Evolutionary conservation across 768 basidiomycete species (phyloP), one percentile per base, ranked within the genome.

Genomic region (Boletus barrowsii): DNA sequence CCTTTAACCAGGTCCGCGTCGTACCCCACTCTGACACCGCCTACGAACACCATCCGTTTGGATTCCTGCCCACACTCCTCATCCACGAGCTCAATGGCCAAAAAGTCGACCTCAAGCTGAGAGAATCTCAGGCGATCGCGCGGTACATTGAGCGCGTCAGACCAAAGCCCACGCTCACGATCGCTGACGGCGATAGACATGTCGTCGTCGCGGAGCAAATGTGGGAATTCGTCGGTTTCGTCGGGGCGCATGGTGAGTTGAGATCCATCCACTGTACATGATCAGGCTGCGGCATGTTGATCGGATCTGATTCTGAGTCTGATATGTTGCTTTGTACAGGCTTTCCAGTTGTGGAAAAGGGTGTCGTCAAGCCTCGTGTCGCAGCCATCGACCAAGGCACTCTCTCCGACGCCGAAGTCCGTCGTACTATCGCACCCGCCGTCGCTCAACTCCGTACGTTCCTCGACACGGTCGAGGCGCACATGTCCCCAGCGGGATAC

Each of bases 161-260:
- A 8, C 69, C 69, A n/a, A 56, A 67, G 48, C 69, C 69, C 3
- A 51, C 56, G 11, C 61, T 70, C 32, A 48, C 37, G 41, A 58
- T 71, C 42, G 49, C n/a, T 0, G 42, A 61, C 1, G 70, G 64
- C 0, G 60, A 68, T 0, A 64, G 57, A 6, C 59, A 58, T 15
- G 47, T 60, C 17, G 0, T 67, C 45, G 53, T 70, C 54, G 35
- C 47, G 0, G 69, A 70, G 48, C 68, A 69, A 37, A 54, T 70
- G 71, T 70, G 70, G 71, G 69, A 70, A 32, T 72, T 70, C 17
- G 70, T 62, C 42, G 63, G 64, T 11, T 59, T 68, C 11, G 63
- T 55, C 0, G 59, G 59, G 3, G 54, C 59, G 13, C 43, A 71
- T 10, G 68, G 68, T 71, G n/a, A 0, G 60, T 42, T 5, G 22